phyloP scores from a whole-genome alignment of 1,284 basidiomycete species.

The Apiotrichum sp. region DNA sequence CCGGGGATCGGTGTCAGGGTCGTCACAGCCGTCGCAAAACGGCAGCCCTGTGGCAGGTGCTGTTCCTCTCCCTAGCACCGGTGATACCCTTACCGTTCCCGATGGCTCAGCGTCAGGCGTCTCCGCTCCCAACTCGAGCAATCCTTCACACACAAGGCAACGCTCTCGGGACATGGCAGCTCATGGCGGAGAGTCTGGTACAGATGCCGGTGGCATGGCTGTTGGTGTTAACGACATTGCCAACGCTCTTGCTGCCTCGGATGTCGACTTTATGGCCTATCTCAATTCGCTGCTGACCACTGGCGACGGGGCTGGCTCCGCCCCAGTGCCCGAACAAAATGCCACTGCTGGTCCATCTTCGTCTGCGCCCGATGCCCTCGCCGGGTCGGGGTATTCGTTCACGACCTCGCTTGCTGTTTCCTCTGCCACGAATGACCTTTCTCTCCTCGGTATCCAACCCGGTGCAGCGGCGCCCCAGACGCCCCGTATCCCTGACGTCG shows the following conservation, averaged over 20 bases:
- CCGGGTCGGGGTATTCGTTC: not conserved
- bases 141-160: too few relatives aligned
- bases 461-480: not conserved
- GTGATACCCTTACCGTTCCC: conserved; percentile 1
- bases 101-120: not conserved
- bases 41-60: conserved; percentile 9
- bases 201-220: conserved; percentile 2
- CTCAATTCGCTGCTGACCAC: conserved; percentile 18
- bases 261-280: conserved; percentile 24
- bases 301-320: not conserved
- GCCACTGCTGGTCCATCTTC: not conserved
- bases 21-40: conserved; percentile 15
- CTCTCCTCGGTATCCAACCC: not conserved
- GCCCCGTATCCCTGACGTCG: not conserved
- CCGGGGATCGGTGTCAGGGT: conserved; percentile 7
- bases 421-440: not conserved
- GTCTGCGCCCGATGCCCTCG: not conserved
- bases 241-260: conserved; percentile 12
- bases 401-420: not conserved
- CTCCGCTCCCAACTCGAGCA: too few relatives aligned
- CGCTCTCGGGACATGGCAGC: too few relatives aligned
- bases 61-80: not conserved
- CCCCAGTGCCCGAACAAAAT: too few relatives aligned
- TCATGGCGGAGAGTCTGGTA: not conserved
- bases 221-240: conserved; percentile 19